Evolutionary conservation across 2,329 filamentous ascomycete genomes (phyloP).

Genomic region (Cryphonectria parasitica): DNA sequence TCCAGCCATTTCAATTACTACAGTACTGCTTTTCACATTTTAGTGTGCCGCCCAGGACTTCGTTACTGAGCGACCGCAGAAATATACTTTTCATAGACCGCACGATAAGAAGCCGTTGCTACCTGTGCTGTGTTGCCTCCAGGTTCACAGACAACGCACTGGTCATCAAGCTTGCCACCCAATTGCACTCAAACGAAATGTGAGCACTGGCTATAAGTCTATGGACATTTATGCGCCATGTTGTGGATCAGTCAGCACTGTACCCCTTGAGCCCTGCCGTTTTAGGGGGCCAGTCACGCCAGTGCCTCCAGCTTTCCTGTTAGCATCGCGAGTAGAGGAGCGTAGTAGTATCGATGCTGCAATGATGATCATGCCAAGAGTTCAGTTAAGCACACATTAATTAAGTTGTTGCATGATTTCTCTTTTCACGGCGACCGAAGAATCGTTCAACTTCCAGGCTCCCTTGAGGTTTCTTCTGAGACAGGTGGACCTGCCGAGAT

Average conservation of each 20-base stretch:
- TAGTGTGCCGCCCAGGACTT: neutral
- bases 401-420: neutral
- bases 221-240: neutral
- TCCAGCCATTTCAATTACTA: neutral
- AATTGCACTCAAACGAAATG: neutral
- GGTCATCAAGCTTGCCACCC: neutral
- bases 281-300: neutral
- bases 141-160: neutral
- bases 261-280: neutral
- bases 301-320: neutral
- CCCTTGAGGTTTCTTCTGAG: neutral
- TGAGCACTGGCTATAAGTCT: neutral
- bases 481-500: neutral
- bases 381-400: neutral
- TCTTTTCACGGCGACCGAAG: neutral
- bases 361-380: constrained; percentile 1
- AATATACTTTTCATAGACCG: neutral
- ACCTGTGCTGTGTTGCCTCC: neutral
- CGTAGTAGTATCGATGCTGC: neutral
- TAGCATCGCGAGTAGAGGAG: neutral
- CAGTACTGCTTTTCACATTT: neutral
- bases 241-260: neutral
- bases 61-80: neutral
- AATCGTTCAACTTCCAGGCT: neutral
- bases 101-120: neutral